Evolutionary conservation across 352 stramenopile species (phyloP).

Genomic region (Phytophthora pini): DNA sequence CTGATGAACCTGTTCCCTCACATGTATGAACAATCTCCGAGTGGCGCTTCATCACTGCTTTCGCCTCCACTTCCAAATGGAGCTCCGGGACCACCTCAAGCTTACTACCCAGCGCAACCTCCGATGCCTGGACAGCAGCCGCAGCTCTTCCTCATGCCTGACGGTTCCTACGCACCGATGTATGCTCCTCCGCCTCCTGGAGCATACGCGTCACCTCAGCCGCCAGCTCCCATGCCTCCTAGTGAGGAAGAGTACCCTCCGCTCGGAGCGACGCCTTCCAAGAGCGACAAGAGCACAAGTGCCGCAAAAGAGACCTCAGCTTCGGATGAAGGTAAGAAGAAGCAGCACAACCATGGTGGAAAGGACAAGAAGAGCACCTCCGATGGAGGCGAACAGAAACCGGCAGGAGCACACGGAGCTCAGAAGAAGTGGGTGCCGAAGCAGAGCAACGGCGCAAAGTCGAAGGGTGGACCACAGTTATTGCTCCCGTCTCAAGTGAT

Average conservation of each 20-base stretch:
- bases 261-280: conserved; percentile 21
- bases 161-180: conserved; percentile 45
- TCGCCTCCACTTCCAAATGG: conserved; percentile 37
- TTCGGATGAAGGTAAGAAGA: conserved; percentile 22
- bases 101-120: conserved; percentile 32
- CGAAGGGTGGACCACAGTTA: conserved; percentile 32
- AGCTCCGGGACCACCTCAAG: conserved; percentile 10
- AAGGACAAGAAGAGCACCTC: conserved; percentile 28
- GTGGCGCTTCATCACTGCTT: conserved; percentile 24
- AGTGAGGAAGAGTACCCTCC: conserved; percentile 43
- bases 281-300: conserved; percentile 21
- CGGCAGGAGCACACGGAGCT: background rate
- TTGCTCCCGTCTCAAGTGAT: conserved; percentile 62
- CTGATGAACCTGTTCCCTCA: conserved; percentile 64
- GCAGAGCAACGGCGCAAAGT: conserved; percentile 20
- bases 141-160: conserved; percentile 39
- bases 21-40: conserved; percentile 43
- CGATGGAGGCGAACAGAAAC: conserved; percentile 7
- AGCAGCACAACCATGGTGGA: conserved; percentile 20
- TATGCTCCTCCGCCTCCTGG: conserved; percentile 21
- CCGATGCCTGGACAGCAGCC: conserved; percentile 32
- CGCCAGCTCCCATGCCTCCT: conserved; percentile 21
- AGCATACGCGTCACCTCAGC: conserved; percentile 16
- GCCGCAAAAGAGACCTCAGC: conserved; percentile 12
- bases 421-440: conserved; percentile 50